Percentiles rank a stretch among this genome's conserved stretches.
Conservation (phyloP, 345 rosid genomes). For the Gossypium bickii region DNA sequence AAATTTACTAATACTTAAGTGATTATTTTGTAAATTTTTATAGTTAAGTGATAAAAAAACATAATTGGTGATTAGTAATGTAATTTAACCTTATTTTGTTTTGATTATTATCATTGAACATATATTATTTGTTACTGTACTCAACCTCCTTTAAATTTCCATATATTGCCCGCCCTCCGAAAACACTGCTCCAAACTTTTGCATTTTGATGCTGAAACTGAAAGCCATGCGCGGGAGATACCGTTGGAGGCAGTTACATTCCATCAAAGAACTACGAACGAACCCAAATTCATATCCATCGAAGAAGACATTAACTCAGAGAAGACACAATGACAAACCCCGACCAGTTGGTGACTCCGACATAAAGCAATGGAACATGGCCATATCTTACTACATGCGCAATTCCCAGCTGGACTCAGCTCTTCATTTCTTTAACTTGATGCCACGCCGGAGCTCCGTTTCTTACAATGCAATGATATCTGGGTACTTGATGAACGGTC, state of each 20-base stretch:
- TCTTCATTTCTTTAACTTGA: slow-evolving; percentile 37
- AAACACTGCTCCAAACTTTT: not conserved
- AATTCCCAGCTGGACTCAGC: slow-evolving; percentile 38
- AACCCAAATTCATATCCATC: slow-evolving; percentile 30
- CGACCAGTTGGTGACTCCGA: slow-evolving; percentile 30
- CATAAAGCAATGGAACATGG: slow-evolving; percentile 44
- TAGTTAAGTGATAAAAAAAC: too few species aligned
- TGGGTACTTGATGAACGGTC: slow-evolving; percentile 37
- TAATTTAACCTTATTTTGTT: too few species aligned
- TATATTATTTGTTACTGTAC: too few species aligned
- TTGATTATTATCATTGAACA: too few species aligned
- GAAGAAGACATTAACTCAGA: slow-evolving; percentile 25
- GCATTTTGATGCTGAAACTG: slow-evolving; percentile 9
- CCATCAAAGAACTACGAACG: slow-evolving; percentile 11
- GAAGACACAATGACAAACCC: slow-evolving; percentile 12
- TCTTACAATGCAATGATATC: slow-evolving; percentile 58
- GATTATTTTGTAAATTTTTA: too few species aligned
- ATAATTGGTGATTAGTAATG: too few species aligned
- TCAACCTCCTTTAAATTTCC: too few species aligned
- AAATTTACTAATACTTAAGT: too few species aligned
- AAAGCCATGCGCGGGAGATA: slow-evolving; percentile 39
- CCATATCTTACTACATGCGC: slow-evolving; percentile 57
- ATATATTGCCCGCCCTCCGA: not conserved
- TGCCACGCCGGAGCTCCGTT: slow-evolving; percentile 56
- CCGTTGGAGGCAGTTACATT: slow-evolving; percentile 20